Evolutionary conservation across 306 rosid species (phyloP).

Genomic region (Prunus mira): DNA sequence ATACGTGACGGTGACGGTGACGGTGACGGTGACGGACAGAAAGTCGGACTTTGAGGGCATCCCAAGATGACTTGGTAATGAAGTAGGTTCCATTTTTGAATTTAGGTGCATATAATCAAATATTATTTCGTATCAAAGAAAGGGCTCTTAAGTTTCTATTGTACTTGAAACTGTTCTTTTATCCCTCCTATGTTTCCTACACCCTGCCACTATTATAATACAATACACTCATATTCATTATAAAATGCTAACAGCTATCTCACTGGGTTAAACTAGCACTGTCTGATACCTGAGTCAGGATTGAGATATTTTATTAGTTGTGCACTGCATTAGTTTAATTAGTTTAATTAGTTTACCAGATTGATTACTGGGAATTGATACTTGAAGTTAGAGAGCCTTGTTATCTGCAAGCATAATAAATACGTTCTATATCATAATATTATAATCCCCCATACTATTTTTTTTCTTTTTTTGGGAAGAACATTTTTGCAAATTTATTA

Average conservation of each 20-base stretch:
- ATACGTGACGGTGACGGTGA: slow-evolving; percentile 14
- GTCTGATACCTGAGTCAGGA: not conserved
- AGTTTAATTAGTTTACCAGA: not conserved
- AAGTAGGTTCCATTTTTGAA: not conserved
- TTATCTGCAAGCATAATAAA: not conserved
- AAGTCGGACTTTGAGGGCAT: not conserved
- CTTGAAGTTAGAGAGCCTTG: not conserved
- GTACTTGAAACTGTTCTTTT: not conserved
- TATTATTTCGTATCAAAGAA: not conserved
- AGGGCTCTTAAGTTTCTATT: not conserved
- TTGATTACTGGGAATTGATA: not conserved
- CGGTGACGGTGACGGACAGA: slow-evolving; percentile 16
- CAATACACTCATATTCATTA: too few relatives aligned
- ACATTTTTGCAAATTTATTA: not conserved
- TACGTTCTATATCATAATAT: not conserved
- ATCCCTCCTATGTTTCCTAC: too few relatives aligned
- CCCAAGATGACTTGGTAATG: slow-evolving; percentile 13
- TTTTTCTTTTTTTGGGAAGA: not conserved
- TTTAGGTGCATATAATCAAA: not conserved
- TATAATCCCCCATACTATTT: not conserved
- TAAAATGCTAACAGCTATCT: not conserved
- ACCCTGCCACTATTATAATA: too few relatives aligned
- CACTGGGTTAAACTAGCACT: not conserved
- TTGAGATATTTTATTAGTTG: not conserved
- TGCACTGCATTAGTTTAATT: not conserved